Evolutionary conservation across 176 grass and related monocot genomes (phyloP), one percentile per base, ranked within the genome.

Genomic region (Eleusine coracana): DNA sequence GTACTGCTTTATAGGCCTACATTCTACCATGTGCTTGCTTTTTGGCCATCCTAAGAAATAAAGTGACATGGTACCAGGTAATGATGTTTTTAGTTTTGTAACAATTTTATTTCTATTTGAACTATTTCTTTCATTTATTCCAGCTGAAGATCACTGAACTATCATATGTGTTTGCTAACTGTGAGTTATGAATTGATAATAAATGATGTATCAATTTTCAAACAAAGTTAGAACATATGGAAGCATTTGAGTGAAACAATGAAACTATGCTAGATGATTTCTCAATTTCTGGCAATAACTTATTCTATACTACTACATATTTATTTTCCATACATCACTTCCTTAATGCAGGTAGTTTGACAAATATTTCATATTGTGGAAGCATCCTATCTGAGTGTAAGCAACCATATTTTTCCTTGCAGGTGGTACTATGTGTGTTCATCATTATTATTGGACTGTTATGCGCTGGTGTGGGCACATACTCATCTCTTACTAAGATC

Each of bases 1-100:
- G 27, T 79, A 34, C 63, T 64, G 28, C 82, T n/a, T 82, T 73
- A 70, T 87, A 98, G 92, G 90, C 91, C 82, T 90, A 93, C 41
- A 91, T 98, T 73, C 76, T 95, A 74, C 93, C 96, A 34, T 98
- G 93, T 62, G 87, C 85, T 36, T 98, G 96, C 76, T 95, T 93
- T 83, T 87, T 95, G 77, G 88, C 91, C 38, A 98, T 98, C 54
- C 46, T 95, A 37, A 88, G 71, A 83, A n/a, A 66, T 40, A 93
- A 95, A 78, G 90, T 85, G 58, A 85, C 85, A 64, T 92, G 87
- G 91, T 71, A 73, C 82, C 92, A 98, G 91, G 96, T 98, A 89
- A 67, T 37, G 31, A 37, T 37, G 17, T 49, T 65, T 78, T 74
- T 74, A 40, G 4, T 80, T 74, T 5, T 44, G 25, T 17, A 65